Percentiles rank a stretch among this genome's conserved stretches.
These are phyloP conservation scores for Cercospora citrullina DNA, from an alignment of 2,329 filamentous ascomycete genomes.

Conservation along the genomic window DNA sequence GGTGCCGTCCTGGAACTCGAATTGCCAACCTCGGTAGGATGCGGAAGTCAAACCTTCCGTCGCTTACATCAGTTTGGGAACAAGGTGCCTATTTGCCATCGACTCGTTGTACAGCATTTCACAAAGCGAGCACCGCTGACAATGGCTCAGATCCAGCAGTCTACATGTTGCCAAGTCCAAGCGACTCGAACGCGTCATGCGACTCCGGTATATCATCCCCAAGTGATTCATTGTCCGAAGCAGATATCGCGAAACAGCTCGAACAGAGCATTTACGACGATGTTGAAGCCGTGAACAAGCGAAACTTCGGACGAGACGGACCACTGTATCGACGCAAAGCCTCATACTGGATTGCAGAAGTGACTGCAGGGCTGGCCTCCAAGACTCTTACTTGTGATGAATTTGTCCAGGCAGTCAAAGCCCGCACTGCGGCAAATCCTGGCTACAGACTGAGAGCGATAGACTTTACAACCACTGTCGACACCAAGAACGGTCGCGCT, in stretches of 20 bases:
- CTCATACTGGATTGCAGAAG: slow-evolving; percentile 17
- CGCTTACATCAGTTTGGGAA: background rate
- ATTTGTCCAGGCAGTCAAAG: slow-evolving; percentile 15
- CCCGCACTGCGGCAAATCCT: slow-evolving; percentile 3
- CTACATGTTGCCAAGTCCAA: slow-evolving; percentile 11
- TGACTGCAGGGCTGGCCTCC: slow-evolving; percentile 5
- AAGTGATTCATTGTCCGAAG: background rate
- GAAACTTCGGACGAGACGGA: slow-evolving; percentile 8
- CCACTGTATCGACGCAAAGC: slow-evolving; percentile 18
- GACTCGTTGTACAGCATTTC: background rate
- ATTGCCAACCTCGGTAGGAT: background rate
- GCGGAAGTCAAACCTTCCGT: background rate
- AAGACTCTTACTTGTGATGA: slow-evolving; percentile 13
- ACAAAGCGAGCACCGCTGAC: background rate
- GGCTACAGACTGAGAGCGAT: slow-evolving; percentile 15
- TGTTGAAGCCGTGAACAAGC: slow-evolving; percentile 18
- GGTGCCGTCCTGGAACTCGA: background rate
- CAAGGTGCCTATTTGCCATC: background rate
- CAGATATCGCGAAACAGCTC: slow-evolving; percentile 12
- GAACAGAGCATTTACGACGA: slow-evolving; percentile 16
- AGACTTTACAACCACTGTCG: slow-evolving; percentile 16
- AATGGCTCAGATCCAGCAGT: background rate
- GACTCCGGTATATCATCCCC: background rate
- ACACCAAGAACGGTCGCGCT: slow-evolving; percentile 12
- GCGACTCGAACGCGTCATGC: slow-evolving; percentile 1